Evolutionary conservation across 306 rosid genomes (phyloP).

Genomic region (Prinsepia uniflora): DNA sequence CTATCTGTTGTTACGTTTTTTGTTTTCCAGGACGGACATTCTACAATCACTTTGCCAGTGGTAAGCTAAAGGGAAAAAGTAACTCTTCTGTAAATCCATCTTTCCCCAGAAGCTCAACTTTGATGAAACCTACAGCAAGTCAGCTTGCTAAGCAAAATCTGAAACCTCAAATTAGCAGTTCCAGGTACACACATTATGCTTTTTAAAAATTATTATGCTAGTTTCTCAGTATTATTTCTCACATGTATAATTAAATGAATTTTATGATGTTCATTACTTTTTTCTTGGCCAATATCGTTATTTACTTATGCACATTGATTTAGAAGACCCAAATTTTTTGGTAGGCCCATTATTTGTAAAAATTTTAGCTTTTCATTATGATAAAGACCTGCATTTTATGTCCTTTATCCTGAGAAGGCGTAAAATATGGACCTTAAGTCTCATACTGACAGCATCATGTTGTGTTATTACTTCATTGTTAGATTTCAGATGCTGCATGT

Average conservation of each 20-base stretch:
- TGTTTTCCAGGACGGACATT: slow-evolving; percentile 51
- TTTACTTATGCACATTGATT: neutral
- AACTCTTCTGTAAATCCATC: slow-evolving; percentile 35
- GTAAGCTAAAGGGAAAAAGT: slow-evolving; percentile 35
- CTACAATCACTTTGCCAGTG: slow-evolving; percentile 30
- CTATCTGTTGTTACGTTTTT: neutral
- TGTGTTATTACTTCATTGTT: slow-evolving; percentile 20
- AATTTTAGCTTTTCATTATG: neutral
- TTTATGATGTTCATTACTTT: neutral
- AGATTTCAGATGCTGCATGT: slow-evolving; percentile 57
- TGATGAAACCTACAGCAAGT: slow-evolving; percentile 95
- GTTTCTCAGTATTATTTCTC: neutral
- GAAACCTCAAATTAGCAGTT: slow-evolving; percentile 38
- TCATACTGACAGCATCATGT: slow-evolving; percentile 9
- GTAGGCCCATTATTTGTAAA: neutral
- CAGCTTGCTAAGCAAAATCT: slow-evolving; percentile 81
- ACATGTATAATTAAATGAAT: neutral
- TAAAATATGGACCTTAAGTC: neutral
- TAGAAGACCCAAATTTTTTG: neutral
- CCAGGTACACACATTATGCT: slow-evolving; percentile 40
- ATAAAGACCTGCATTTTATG: neutral
- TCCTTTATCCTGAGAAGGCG: slow-evolving; percentile 13
- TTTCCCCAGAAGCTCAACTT: slow-evolving; percentile 57
- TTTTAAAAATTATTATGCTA: neutral
- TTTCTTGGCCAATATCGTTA: no score